Evolutionary conservation across 2,329 filamentous ascomycete species (phyloP).

Genomic region (Hyphodiscus sp.): DNA sequence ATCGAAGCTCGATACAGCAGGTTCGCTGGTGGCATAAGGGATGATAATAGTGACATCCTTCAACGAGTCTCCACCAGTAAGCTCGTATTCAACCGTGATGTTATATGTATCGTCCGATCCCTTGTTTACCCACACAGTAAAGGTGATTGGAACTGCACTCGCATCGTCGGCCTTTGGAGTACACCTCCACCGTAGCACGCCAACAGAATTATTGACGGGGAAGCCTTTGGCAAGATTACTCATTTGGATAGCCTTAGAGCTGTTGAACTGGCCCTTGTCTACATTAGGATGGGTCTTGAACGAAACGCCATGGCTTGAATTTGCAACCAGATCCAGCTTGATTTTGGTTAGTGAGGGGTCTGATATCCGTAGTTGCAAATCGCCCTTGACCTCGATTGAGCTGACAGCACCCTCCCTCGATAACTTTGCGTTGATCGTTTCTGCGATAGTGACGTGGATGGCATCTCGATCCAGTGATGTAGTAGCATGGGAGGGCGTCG

Average conservation of each 20-base stretch:
- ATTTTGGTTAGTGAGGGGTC: constrained; percentile 87
- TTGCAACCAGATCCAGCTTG: constrained; percentile 73
- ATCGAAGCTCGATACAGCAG: constrained; percentile 86
- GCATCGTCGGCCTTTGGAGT: constrained; percentile 74
- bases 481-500: constrained; percentile 48
- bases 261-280: constrained; percentile 81
- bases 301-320: constrained; percentile 75
- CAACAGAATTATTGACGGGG: constrained; percentile 88
- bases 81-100: constrained; percentile 92
- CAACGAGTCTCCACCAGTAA: constrained; percentile 71
- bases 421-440: constrained; percentile 84
- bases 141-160: constrained; percentile 81
- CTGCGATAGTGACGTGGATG: constrained; percentile 81
- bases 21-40: constrained; percentile 79
- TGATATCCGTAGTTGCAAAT: constrained; percentile 83
- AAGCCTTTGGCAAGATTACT: constrained; percentile 84
- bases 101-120: constrained; percentile 73
- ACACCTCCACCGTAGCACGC: constrained; percentile 87
- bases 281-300: constrained; percentile 97
- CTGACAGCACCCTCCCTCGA: constrained; percentile 82
- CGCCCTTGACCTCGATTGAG: constrained; percentile 83
- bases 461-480: constrained; percentile 72
- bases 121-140: constrained; percentile 97
- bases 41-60: constrained; percentile 84
- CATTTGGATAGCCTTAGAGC: constrained; percentile 78